Evolutionary conservation across 2,329 filamentous ascomycete species (phyloP).

Genomic region (Aureobasidium zeae): DNA sequence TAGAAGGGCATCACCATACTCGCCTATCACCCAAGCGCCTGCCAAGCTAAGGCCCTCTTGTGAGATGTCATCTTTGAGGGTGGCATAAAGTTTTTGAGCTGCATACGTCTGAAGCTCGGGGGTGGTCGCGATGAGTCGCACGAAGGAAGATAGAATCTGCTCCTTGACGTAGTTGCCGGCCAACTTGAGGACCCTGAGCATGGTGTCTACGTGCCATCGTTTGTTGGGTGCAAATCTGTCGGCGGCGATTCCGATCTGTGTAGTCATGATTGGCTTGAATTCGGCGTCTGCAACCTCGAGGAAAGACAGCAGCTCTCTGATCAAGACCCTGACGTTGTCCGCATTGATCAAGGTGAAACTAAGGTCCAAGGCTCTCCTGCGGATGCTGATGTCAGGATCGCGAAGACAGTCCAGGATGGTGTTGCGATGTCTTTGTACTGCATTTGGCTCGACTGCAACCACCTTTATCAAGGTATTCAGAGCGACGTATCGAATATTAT

Average conservation of each 20-base stretch:
- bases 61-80: slow-evolving; percentile 90
- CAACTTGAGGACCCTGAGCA: slow-evolving; percentile 84
- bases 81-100: slow-evolving; percentile 85
- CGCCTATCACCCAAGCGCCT: slow-evolving; percentile 94
- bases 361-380: slow-evolving; percentile 86
- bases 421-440: slow-evolving; percentile 92
- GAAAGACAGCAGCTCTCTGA: slow-evolving; percentile 88
- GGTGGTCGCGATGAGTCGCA: slow-evolving; percentile 88
- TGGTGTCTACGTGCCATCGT: slow-evolving; percentile 96
- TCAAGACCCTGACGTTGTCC: slow-evolving; percentile 84
- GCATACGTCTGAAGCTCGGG: slow-evolving; percentile 93
- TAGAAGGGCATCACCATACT: slow-evolving; percentile 87
- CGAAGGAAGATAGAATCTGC: slow-evolving; percentile 92
- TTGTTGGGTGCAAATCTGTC: slow-evolving; percentile 96
- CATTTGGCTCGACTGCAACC: slow-evolving; percentile 94
- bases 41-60: slow-evolving; percentile 92
- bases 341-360: slow-evolving; percentile 99
- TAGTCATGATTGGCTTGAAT: slow-evolving; percentile 98
- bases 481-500: slow-evolving; percentile 97
- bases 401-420: slow-evolving; percentile 93
- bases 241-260: slow-evolving; percentile 92
- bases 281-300: slow-evolving; percentile 95
- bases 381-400: slow-evolving; percentile 96
- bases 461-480: slow-evolving; percentile 97
- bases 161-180: slow-evolving; percentile 97